These are phyloP conservation scores for Trichodelitschia bisporula DNA, from an alignment of 495 filamentous ascomycete genomes.

Conservation along the genomic window DNA sequence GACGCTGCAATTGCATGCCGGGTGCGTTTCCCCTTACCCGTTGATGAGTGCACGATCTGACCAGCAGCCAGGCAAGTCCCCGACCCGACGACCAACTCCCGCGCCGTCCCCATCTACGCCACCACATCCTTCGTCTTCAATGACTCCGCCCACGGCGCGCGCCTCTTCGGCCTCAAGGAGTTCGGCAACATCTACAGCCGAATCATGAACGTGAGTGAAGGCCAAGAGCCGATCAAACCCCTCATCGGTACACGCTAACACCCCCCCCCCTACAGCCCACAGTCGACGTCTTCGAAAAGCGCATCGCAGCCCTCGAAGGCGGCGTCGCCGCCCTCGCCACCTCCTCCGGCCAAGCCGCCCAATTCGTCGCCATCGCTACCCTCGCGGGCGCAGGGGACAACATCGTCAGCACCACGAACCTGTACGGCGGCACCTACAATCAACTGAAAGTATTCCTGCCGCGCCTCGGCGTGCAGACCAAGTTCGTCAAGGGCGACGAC, in stretches of 20 bases:
- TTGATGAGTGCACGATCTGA: conserved; percentile 1
- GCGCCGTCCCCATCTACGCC: conserved; percentile 92
- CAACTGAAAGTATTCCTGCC: conserved; percentile 87
- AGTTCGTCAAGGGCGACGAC: conserved; percentile 74
- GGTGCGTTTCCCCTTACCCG: conserved; percentile 26
- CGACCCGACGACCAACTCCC: conserved; percentile 66
- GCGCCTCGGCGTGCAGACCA: conserved; percentile 68
- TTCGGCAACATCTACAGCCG: conserved; percentile 97
- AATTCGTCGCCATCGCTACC: conserved; percentile 78
- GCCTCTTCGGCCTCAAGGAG: conserved; percentile 92
- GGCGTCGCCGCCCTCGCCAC: conserved; percentile 78
- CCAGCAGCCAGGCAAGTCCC: conserved; percentile 38
- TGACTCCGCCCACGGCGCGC: conserved; percentile 87
- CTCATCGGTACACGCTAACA: too few species aligned
- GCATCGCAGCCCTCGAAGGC: conserved; percentile 85
- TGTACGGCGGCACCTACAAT: conserved; percentile 97
- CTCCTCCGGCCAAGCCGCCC: conserved; percentile 77
- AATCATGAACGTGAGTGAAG: conserved; percentile 90
- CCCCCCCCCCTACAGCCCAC: conserved; percentile 41
- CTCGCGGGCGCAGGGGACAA: conserved; percentile 77
- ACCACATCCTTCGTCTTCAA: conserved; percentile 90
- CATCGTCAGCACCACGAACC: conserved; percentile 75
- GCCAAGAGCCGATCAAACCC: too few species aligned
- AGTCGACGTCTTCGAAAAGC: conserved; percentile 93
- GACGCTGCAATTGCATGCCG: conserved; percentile 91